Evolutionary conservation across 805 yeast genomes (phyloP).

Genomic region (Helenozyma baotianmanensis): DNA sequence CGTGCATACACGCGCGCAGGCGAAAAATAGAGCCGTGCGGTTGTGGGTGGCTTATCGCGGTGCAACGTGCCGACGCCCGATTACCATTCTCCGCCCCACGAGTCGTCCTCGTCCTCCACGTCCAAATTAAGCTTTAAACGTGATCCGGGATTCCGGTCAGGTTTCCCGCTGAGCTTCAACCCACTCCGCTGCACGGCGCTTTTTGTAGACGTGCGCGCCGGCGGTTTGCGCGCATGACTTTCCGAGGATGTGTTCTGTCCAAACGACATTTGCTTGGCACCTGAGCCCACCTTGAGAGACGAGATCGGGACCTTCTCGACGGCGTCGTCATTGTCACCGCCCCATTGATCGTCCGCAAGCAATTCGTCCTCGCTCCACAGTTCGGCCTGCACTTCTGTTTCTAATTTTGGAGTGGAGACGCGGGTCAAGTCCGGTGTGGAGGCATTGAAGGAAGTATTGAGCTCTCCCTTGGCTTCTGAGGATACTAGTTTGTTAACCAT

Average conservation of each 20-base stretch:
- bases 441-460: slow-evolving; percentile 32
- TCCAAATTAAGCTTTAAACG: slow-evolving; percentile 22
- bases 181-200: too few relatives aligned
- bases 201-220: too few relatives aligned
- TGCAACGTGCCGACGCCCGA: too few relatives aligned
- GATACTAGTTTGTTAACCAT: slow-evolving; percentile 33
- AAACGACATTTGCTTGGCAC: too few relatives aligned
- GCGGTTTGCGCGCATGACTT: too few relatives aligned
- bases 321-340: slow-evolving; percentile 4
- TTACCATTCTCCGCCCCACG: slow-evolving; percentile 27
- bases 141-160: slow-evolving; percentile 13
- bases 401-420: slow-evolving; percentile 21
- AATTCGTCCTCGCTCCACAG: slow-evolving; percentile 15
- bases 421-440: slow-evolving; percentile 36
- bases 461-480: slow-evolving; percentile 25
- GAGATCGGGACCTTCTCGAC: too few relatives aligned
- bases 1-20: too few relatives aligned
- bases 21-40: too few relatives aligned
- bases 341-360: slow-evolving; percentile 16
- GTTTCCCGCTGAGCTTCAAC: too few relatives aligned
- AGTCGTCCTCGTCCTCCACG: slow-evolving; percentile 26
- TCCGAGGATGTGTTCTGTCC: too few relatives aligned
- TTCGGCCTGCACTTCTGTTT: slow-evolving; percentile 4
- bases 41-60: too few relatives aligned
- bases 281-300: too few relatives aligned